Percentiles rank a stretch among this genome's conserved stretches.
Conservation (phyloP, 768 basidiomycete species). For the Phlebiopsis gigantea region DNA sequence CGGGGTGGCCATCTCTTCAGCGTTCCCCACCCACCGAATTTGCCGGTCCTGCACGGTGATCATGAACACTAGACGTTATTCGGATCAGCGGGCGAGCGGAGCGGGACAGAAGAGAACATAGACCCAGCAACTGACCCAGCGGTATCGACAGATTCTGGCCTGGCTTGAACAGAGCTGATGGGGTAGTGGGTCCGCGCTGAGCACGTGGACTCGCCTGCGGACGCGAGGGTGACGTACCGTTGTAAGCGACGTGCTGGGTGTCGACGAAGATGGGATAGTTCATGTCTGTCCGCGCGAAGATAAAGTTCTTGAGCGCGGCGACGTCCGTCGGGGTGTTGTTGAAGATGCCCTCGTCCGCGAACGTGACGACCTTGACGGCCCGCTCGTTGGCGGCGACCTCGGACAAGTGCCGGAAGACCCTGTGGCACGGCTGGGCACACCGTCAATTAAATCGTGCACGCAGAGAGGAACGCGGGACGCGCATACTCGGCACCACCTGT, state of each 20-base stretch:
- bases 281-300: conserved; percentile 22
- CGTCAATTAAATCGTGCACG: neutral
- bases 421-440: conserved; percentile 23
- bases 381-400: conserved; percentile 17
- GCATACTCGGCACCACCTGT: conserved; percentile 16
- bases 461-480: neutral
- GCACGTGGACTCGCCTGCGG: neutral
- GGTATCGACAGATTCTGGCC: conserved; percentile 26
- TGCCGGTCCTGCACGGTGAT: conserved; percentile 23
- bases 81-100: neutral
- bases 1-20: conserved; percentile 23
- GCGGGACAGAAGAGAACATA: neutral
- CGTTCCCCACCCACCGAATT: conserved; percentile 26
- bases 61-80: conserved; percentile 19
- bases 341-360: conserved; percentile 28
- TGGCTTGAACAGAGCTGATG: conserved; percentile 24
- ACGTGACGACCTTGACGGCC: conserved; percentile 24
- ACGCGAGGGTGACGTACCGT: conserved; percentile 15
- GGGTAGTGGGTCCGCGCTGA: neutral
- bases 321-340: conserved; percentile 22
- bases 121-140: conserved; percentile 20
- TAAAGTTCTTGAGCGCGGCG: conserved; percentile 20
- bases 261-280: conserved; percentile 26
- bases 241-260: conserved; percentile 21
- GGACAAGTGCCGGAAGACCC: conserved; percentile 24